Base-by-base conservation (phyloP, 2,329 filamentous ascomycete species). In the Pyrenophora teres region DNA sequence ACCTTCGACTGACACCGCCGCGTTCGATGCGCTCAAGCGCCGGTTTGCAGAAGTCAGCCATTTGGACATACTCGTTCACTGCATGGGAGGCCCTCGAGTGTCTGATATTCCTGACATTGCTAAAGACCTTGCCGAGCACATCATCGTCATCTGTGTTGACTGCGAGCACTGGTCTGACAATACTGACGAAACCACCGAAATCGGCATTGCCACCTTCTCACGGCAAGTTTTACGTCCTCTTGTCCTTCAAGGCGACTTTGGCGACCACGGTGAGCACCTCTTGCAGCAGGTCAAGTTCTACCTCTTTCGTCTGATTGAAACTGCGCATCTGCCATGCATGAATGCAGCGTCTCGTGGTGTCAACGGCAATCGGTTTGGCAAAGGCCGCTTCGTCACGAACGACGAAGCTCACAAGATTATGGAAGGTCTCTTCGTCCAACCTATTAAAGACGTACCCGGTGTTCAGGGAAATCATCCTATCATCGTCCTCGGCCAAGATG, bases 81-180 rank as follows among this genome's bases (percentile, higher is more conserved):
- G 50, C 16, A 41, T 59, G 2, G 58, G 58, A 2, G 23, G 51
- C 12, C 12, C 33, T 0, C 16, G 5, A 8, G 18, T 56, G 4
- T 3, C 10, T 1, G 25, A 40, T 9, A 51, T 57, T 12, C 54
- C 54, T 1, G 18, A 13, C 3, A 40, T 53, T 9, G 50, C 56
- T 1, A 19, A 50, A 0, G 38, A 50, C 0, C 54, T 67, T 6
- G 55, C 57, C 0, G 23, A 58, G 2, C 49, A 61, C 16, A 52
- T 54, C 1, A 42, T 64, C 10, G 33, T 63, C 0, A 41, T 69
- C 6, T 64, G 60, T 25, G 23, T 69, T 3, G 65, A 69, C 32
- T 62, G 58, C 1, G 65, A 69, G 39, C 61, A 62, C 9, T 64
- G 57, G 46, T 63, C 59, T 0, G 40, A 47, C 6, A 65, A 66